Percentiles rank a stretch among this genome's conserved stretches.
These are phyloP conservation scores for Saturnispora sekii DNA, from an alignment of 805 yeast genomes.

Conservation along the genomic window DNA sequence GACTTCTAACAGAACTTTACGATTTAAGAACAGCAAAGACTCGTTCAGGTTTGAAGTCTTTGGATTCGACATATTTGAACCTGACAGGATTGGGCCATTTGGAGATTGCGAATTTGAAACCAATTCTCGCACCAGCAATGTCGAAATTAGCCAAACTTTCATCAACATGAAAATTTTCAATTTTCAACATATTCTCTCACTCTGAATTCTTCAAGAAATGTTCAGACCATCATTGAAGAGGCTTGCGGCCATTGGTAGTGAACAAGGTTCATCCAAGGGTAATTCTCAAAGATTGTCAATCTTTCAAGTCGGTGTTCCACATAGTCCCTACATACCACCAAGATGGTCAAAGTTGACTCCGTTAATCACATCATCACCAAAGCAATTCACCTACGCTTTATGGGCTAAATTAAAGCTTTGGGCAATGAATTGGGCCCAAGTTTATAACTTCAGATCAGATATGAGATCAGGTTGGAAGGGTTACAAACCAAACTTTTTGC, in stretches of 20 bases:
- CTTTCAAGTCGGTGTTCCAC: conserved; percentile 28
- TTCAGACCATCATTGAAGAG: conserved; percentile 7
- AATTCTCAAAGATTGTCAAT: conserved; percentile 24
- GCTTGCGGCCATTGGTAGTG: conserved; percentile 6
- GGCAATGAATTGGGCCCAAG: conserved; percentile 54
- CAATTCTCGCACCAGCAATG: conserved; percentile 77
- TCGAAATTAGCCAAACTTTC: conserved; percentile 38
- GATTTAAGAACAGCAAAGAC: conserved; percentile 78
- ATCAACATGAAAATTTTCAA: conserved; percentile 24
- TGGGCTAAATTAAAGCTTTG: conserved; percentile 56
- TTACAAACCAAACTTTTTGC: conserved; percentile 52
- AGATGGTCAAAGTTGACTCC: conserved; percentile 37
- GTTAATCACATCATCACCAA: conserved; percentile 2
- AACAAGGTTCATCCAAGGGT: conserved; percentile 7
- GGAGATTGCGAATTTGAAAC: conserved; percentile 84
- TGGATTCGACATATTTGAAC: conserved; percentile 77
- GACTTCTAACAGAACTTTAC: conserved; percentile 69
- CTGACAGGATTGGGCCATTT: conserved; percentile 71
- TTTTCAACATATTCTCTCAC: neutral
- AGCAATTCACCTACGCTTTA: conserved; percentile 26
- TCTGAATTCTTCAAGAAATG: neutral
- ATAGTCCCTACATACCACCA: conserved; percentile 41
- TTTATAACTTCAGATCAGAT: conserved; percentile 32
- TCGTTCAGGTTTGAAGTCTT: conserved; percentile 62
- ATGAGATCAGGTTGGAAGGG: conserved; percentile 25